Percentiles rank a stretch among this genome's conserved stretches.
These are phyloP conservation scores for Purshia tridentata DNA, from an alignment of 306 rosid genomes.

Conservation along the genomic window DNA sequence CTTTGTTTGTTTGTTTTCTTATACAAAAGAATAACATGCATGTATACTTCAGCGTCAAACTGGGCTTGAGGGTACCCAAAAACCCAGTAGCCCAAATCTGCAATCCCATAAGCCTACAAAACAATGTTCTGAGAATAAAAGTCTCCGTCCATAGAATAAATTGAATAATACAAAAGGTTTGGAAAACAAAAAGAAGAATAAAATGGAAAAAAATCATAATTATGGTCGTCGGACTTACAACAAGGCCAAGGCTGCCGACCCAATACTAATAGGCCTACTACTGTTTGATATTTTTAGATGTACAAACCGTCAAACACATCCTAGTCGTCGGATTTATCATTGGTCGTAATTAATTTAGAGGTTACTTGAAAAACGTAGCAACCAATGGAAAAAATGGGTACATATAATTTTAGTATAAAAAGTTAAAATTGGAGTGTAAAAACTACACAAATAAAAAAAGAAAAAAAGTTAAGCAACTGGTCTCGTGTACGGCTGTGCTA, in stretches of 20 bases:
- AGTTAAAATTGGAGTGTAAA: neutral
- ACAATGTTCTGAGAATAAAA: neutral
- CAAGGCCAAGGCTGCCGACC: constrained; percentile 24
- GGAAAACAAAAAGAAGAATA: neutral
- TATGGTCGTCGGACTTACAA: constrained; percentile 10
- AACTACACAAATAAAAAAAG: neutral
- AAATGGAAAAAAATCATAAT: neutral
- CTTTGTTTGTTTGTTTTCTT: no score
- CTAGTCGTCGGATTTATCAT: neutral
- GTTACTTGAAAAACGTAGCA: no score
- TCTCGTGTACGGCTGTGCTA: constrained; percentile 33
- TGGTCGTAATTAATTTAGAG: no score
- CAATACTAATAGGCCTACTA: neutral
- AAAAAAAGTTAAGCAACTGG: neutral
- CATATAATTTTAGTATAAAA: no score
- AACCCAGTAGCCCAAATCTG: neutral
- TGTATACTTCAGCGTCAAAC: no score
- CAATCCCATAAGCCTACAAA: neutral
- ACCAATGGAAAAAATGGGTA: no score
- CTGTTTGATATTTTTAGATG: constrained; percentile 10
- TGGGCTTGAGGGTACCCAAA: neutral
- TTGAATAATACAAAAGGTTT: neutral
- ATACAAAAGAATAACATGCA: no score
- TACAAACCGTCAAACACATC: neutral
- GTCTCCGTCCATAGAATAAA: neutral